phyloP scores from a whole-genome alignment of 805 yeast species.

The Jamesozyma lodderae region DNA sequence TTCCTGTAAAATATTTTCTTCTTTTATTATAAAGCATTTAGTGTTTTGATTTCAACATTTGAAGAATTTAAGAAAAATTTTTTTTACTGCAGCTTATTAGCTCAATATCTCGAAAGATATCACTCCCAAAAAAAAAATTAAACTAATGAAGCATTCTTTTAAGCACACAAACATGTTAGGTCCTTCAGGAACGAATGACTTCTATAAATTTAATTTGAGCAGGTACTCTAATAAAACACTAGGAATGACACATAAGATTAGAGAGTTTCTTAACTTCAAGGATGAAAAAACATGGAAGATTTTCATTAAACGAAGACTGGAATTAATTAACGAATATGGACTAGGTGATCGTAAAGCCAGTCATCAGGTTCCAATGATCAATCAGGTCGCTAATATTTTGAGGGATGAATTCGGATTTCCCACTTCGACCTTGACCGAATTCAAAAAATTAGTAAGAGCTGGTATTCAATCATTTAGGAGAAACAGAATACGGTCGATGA shows the following conservation, averaged over 20 bases:
- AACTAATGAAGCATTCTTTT: too few species aligned
- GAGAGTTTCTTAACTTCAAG: constrained; percentile 52
- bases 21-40: too few species aligned
- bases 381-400: constrained; percentile 63
- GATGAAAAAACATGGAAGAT: constrained; percentile 82
- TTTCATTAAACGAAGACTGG: constrained; percentile 78
- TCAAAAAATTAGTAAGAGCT: constrained; percentile 82
- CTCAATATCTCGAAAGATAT: too few species aligned
- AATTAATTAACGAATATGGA: constrained; percentile 66
- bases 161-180: too few species aligned
- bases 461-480: constrained; percentile 91
- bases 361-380: constrained; percentile 79
- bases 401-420: constrained; percentile 71
- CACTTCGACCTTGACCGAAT: constrained; percentile 52
- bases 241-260: constrained; percentile 35
- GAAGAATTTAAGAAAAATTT: too few species aligned
- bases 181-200: too few species aligned
- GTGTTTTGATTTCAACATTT: too few species aligned
- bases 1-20: too few species aligned
- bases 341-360: constrained; percentile 65
- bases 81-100: too few species aligned
- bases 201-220: neutral
- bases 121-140: too few species aligned
- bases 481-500: constrained; percentile 62
- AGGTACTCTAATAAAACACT: neutral